Evolutionary conservation across 495 filamentous ascomycete species (phyloP).

Genomic region (Choiromyces venosus): DNA sequence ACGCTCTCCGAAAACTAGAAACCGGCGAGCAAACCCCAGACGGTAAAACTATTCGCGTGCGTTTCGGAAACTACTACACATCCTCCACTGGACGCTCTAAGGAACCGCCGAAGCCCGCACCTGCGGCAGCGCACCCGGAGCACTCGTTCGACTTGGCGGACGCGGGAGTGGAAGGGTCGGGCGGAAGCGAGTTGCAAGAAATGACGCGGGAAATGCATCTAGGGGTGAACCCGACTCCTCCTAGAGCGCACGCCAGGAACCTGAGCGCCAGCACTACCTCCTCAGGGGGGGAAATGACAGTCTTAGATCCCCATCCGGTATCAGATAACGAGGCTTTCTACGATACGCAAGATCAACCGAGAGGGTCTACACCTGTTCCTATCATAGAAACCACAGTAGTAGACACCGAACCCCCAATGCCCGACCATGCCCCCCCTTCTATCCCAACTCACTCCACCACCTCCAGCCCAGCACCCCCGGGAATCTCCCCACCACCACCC

Average conservation of each 20-base stretch:
- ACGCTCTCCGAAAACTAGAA: constrained; percentile 61
- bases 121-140: constrained; percentile 1
- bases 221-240: background rate
- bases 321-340: constrained; percentile 19
- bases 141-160: background rate
- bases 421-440: background rate
- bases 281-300: constrained; percentile 18
- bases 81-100: constrained; percentile 65
- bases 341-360: background rate
- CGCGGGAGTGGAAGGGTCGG: constrained; percentile 5
- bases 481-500: constrained; percentile 44
- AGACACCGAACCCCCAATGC: background rate
- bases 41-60: constrained; percentile 47
- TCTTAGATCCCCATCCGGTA: constrained; percentile 4
- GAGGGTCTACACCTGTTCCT: background rate
- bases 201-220: background rate
- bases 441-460: background rate
- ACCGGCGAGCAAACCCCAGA: constrained; percentile 51
- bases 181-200: background rate
- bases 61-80: constrained; percentile 90
- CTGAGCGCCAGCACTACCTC: constrained; percentile 16
- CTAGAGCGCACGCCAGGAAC: background rate
- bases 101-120: constrained; percentile 42
- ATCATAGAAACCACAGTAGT: background rate
- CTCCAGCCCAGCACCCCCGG: constrained; percentile 33